Evolutionary conservation across 768 basidiomycete species (phyloP), one percentile per base, ranked within the genome.

Genomic region (Tricholoma furcatifolium): DNA sequence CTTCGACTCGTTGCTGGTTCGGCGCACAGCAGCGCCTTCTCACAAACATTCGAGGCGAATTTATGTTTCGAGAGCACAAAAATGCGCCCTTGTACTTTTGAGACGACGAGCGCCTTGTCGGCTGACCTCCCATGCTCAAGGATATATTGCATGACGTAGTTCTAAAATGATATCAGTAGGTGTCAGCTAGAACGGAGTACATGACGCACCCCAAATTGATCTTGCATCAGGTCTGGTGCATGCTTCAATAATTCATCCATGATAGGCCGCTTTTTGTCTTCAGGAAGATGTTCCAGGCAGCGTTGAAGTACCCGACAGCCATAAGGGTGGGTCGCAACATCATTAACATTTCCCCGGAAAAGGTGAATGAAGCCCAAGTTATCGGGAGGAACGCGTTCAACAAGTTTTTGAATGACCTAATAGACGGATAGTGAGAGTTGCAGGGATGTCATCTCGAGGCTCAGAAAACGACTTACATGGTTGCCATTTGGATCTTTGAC

Each of bases 291-390:
- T 66, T 96, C 92, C 47, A 98, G 83, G 65, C 91, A 93, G 51
- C 93, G 81, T 67, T 98, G 96, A 30, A 98, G 78, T 20, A 98
- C 96, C 10, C 96, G 87, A 65, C 96, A 98, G 1, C 95, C 95
- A 61, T 92, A 97, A 0, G 92, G 85, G 65, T 98, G 93, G 0
- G 87, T 88, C 1, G 93, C 82, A 20, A 98, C 75, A 52, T 89
- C 85, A 54, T 82, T 81, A 23, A 96, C 88, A 57, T 87, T 85
- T 5, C 88, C 88, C 4, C 80, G 75, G 74, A 97, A 94, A 4
- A 77, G 72, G 41, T 79, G 74, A 47, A 97, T 79, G 64, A 95
- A 93, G 3, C 76, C 77, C 30, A 94, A 76, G 17, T 85, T 83
- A 20, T 93, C 89, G 6, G 89, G 76, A 15, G 85, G 76, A 21